Evolutionary conservation across 2,329 filamentous ascomycete genomes (phyloP), one percentile per base, ranked within the genome.

Genomic region (Fusarium sp.): DNA sequence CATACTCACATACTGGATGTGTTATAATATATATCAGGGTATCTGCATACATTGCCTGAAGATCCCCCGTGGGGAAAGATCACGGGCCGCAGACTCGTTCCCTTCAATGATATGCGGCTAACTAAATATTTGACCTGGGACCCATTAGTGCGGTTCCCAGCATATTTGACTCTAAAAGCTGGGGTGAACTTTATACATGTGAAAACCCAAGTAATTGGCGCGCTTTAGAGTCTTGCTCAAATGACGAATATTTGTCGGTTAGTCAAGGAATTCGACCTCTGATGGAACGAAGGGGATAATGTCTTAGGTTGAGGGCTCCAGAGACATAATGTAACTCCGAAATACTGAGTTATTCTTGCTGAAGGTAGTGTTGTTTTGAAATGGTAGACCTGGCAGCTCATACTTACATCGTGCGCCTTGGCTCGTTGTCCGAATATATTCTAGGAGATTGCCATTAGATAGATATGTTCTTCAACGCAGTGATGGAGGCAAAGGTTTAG

Each of bases 241-340:
- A 29, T 39, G 16, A 29, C 10, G 4, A 14, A n/a, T 14, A 7
- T 18, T 18, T 0, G 5, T 23, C 0, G 10, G 19, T 7, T 10
- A 7, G 25, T 21, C 6, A 9, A 38, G 23, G 4, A 9, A 11
- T 9, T 19, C 14, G 8, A 27, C 5, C 7, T 55, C 21, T n/a
- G 11, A 29, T 25, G 3, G 1, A 18, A 31, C 1, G 10, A 11
- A 31, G 5, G 8, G 10, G 10, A 16, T 29, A 3, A 14, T 10
- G 10, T 27, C 25, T 12, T 2, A 16, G 9, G 21, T 10, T 15
- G 9, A 1, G 10, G 12, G 7, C 14, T 48, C 10, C 2, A 14
- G 29, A 49, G n/a, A 35, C 1, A 10, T 7, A 2, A 19, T 35
- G 4, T 12, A 3, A 3, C 0, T 10, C 8, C 3, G 6, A 37